Evolutionary conservation across 768 basidiomycete species (phyloP).

Genomic region (Lactarius akahatsu): DNA sequence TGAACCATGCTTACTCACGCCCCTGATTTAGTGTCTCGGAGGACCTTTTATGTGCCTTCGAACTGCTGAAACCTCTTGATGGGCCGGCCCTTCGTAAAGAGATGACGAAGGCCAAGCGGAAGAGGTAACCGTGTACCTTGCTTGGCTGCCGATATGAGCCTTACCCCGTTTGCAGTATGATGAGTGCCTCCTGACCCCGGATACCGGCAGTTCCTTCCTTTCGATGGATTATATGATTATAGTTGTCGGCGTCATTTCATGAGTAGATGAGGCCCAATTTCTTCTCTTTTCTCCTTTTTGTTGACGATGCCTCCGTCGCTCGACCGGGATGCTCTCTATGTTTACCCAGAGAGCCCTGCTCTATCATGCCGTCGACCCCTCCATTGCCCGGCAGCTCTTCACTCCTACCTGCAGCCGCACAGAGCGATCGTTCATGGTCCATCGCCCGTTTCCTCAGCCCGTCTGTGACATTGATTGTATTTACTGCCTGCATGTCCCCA

Average conservation of each 20-base stretch:
- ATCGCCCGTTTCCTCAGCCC: conserved; percentile 10
- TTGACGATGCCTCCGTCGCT: conserved; percentile 7
- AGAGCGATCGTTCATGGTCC: background rate
- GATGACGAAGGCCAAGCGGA: conserved; percentile 98
- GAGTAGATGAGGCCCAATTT: conserved; percentile 10
- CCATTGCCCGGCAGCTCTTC: background rate
- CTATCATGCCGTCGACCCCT: background rate
- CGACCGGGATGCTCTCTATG: background rate
- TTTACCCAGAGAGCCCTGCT: background rate
- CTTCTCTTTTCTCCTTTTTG: background rate
- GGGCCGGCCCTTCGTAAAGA: conserved; percentile 94
- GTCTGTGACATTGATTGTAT: conserved; percentile 21
- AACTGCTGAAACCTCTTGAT: conserved; percentile 93
- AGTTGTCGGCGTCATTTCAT: conserved; percentile 20
- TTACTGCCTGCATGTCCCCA: conserved; percentile 12
- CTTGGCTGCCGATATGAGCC: background rate
- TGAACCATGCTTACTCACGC: conserved; percentile 4
- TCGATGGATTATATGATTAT: conserved; percentile 28
- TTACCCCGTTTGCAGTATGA: conserved; percentile 26
- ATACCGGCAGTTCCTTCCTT: conserved; percentile 4
- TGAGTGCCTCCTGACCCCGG: conserved; percentile 26
- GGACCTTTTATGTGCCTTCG: conserved; percentile 95
- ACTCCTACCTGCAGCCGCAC: conserved; percentile 4
- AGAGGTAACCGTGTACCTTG: conserved; percentile 56
- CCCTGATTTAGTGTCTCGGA: conserved; percentile 74